A percentile compares a stretch with the other conserved stretches of the same genome.
phyloP scores from a whole-genome alignment of 2,329 filamentous ascomycete species.

The Colletotrichum caudatum region DNA sequence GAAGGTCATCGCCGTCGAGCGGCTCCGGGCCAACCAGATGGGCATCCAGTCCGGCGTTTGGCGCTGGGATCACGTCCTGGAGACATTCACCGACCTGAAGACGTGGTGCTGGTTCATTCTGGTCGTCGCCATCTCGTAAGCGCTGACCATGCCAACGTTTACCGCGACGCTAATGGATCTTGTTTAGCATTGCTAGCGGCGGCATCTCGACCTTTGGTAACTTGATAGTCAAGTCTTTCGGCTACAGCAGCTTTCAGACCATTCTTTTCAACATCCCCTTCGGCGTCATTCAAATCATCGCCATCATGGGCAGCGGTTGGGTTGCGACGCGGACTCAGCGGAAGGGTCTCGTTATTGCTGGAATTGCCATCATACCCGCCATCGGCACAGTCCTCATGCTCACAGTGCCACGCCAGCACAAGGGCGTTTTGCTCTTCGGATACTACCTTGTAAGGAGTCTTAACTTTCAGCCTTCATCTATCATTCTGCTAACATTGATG shows the following conservation, averaged over 20 bases:
- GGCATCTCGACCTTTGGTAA: conserved; percentile 69
- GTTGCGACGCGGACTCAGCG: conserved; percentile 56
- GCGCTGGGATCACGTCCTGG: conserved; percentile 54
- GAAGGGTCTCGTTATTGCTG: conserved; percentile 58
- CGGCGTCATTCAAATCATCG: conserved; percentile 69
- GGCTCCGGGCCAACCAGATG: conserved; percentile 62
- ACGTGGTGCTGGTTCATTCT: conserved; percentile 55
- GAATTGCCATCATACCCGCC: conserved; percentile 52
- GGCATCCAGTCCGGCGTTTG: conserved; percentile 51
- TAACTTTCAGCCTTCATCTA: not conserved
- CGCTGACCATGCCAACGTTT: not conserved
- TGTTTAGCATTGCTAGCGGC: conserved; percentile 58
- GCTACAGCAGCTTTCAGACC: conserved; percentile 64
- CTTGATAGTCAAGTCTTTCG: conserved; percentile 67
- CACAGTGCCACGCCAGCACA: conserved; percentile 58
- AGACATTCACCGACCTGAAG: conserved; percentile 52
- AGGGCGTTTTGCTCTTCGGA: conserved; percentile 62
- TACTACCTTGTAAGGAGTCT: conserved; percentile 59
- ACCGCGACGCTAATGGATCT: not conserved
- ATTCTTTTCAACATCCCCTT: conserved; percentile 71
- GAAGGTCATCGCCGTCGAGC: conserved; percentile 68
- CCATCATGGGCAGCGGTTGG: conserved; percentile 66
- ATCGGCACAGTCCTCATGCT: conserved; percentile 62
- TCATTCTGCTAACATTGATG: not conserved
- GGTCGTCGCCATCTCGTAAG: conserved; percentile 63